Evolutionary conservation across 495 filamentous ascomycete genomes (phyloP).

Genomic region (Neurospora sp.): DNA sequence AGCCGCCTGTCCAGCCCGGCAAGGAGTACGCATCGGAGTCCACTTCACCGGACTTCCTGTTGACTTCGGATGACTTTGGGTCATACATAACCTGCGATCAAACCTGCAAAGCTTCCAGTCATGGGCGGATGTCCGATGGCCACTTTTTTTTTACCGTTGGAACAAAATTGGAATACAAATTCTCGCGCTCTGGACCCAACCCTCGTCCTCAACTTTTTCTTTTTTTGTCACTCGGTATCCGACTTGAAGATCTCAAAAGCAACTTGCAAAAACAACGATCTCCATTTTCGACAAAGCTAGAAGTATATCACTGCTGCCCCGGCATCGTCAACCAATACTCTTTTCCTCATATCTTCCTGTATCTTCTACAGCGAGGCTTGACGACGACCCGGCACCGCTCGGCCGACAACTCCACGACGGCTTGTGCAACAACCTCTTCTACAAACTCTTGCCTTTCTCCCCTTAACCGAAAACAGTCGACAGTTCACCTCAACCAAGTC

Average conservation of each 20-base stretch:
- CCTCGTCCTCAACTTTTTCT: neutral
- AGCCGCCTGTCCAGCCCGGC: neutral
- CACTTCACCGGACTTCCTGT: neutral
- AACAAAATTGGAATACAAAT: neutral
- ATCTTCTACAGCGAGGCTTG: no score
- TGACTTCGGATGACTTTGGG: neutral
- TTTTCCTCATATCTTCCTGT: neutral
- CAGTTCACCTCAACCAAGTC: neutral
- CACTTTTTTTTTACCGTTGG: neutral
- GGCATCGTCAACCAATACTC: no score
- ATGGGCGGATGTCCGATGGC: neutral
- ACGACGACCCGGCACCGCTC: no score
- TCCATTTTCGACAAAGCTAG: no score
- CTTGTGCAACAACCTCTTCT: neutral
- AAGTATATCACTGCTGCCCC: no score
- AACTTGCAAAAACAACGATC: no score
- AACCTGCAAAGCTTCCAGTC: neutral
- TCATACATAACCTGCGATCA: neutral
- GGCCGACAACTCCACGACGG: neutral
- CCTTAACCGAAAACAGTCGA: neutral
- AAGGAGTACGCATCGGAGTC: neutral
- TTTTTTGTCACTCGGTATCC: no score
- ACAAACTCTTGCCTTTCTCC: neutral
- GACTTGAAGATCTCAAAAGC: no score
- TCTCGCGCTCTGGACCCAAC: neutral